A percentile compares a stretch with the other conserved stretches of the same genome.
Evolutionary conservation across 2,329 filamentous ascomycete species (phyloP).

Genomic region (Ophiostoma himal-ulmi): DNA sequence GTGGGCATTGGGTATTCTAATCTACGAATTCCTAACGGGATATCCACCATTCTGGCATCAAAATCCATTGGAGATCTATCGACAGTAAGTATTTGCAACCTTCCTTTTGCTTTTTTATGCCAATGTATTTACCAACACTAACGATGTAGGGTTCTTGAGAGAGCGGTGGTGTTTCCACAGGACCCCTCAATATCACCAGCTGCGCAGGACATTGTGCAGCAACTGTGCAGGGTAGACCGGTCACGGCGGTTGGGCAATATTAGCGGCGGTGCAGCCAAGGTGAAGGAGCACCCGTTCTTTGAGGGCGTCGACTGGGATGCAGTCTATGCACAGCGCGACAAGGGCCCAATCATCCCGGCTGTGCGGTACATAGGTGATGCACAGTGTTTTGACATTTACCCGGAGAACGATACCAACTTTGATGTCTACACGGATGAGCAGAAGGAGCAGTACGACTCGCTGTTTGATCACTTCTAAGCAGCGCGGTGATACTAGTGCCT

Average conservation of each 20-base stretch:
- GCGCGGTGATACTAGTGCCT: background rate
- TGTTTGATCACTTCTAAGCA: slow-evolving; percentile 45
- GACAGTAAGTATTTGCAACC: slow-evolving; percentile 48
- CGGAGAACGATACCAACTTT: slow-evolving; percentile 62
- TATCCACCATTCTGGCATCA: slow-evolving; percentile 85
- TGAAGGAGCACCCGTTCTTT: slow-evolving; percentile 75
- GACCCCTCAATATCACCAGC: slow-evolving; percentile 59
- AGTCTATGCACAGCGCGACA: slow-evolving; percentile 56
- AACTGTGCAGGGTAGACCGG: slow-evolving; percentile 72
- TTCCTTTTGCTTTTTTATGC: background rate
- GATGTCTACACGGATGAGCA: slow-evolving; percentile 66
- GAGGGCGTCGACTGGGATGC: slow-evolving; percentile 67
- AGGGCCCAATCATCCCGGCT: slow-evolving; percentile 70
- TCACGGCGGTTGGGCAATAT: slow-evolving; percentile 74
- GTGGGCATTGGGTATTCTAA: slow-evolving; percentile 79
- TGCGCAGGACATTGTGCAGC: slow-evolving; percentile 68
- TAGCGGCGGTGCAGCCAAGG: slow-evolving; percentile 62
- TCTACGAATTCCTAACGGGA: slow-evolving; percentile 79
- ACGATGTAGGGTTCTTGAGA: slow-evolving; percentile 63
- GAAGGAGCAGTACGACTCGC: slow-evolving; percentile 64
- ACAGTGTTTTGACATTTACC: slow-evolving; percentile 76
- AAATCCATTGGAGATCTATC: slow-evolving; percentile 82
- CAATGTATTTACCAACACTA: background rate
- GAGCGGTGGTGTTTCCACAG: slow-evolving; percentile 67
- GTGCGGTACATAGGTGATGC: slow-evolving; percentile 67